Base-by-base conservation (phyloP, 2,329 filamentous ascomycete genomes). In the Laburnicola sp. region DNA sequence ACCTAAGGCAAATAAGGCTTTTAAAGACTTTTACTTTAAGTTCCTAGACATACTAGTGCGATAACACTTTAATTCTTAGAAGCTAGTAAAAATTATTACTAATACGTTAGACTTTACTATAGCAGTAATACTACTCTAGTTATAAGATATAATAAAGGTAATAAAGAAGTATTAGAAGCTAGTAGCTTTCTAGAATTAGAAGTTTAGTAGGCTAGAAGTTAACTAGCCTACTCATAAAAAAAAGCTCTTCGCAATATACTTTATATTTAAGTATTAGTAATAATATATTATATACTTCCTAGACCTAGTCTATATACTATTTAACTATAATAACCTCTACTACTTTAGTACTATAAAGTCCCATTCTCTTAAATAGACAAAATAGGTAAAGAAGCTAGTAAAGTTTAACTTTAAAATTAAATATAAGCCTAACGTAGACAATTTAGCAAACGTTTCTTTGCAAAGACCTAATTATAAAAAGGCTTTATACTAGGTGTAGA, bases 261-360 rank as follows among this genome's bases (percentile, higher is more conserved):
- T 34, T 34, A 23, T 8, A 5, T 50, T 50, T 30, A 22, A n/a
- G 25, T 16, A 50, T 27, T 50, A 27, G 35, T 25, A 26, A 44
- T 23, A 45, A 2, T 45, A 50, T 27, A 26, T 50, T 28, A 35
- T 39, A 28, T 22, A 45, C 11, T 7, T 41, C 7, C 6, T 34
- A 11, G 43, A 30, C 23, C 39, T 21, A 16, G 16, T 50, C 34
- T 25, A 27, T 8, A 34, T 50, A 31, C 32, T 50, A 11, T 45
- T 26, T 28, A 34, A 50, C 38, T 40, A 45, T 40, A 50, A 34
- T 30, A 35, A 35, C 28, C 16, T 16, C 16, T 16, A 16, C 16
- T 16, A 16, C 16, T 16, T 16, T 16, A 16, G 16, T 16, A 16
- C 37, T 50, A 39, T 16, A 32, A 38, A 39, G 16, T 5, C 4